Evolutionary conservation across 208 protist genomes (phyloP).

Genomic region (Trypanosoma caninum): DNA sequence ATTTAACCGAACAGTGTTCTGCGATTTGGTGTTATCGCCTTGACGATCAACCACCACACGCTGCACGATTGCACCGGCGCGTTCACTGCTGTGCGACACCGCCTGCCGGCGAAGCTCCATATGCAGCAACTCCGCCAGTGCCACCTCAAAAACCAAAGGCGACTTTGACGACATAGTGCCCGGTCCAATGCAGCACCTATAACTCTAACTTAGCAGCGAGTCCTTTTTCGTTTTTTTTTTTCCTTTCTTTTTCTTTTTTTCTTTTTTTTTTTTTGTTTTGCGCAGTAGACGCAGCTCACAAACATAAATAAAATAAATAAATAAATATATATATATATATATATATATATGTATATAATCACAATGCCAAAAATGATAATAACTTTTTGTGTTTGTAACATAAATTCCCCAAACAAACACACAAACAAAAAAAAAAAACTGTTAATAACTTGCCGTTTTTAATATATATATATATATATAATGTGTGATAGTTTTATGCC

Average conservation of each 20-base stretch:
- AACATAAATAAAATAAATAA: background rate
- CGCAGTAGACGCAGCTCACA: background rate
- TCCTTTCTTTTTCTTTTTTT: background rate
- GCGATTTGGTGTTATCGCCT: background rate
- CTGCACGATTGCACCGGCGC: background rate
- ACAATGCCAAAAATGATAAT: too few relatives aligned
- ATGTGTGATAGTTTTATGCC: too few relatives aligned
- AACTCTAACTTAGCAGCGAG: background rate
- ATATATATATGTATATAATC: too few relatives aligned
- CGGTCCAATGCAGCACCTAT: background rate
- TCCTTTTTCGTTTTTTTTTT: background rate
- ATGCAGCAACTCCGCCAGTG: background rate
- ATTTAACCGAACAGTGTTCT: slow-evolving; percentile 20
- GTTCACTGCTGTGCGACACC: background rate
- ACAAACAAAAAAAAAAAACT: slow-evolving; percentile 1
- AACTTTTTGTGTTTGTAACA: background rate
- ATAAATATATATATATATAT: slow-evolving; percentile 10
- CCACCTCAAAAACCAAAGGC: background rate
- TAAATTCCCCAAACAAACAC: background rate
- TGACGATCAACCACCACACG: background rate
- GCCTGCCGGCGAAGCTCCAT: background rate
- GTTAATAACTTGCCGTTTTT: background rate
- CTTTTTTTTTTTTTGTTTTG: background rate
- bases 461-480: too few relatives aligned
- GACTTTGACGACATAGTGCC: background rate